phyloP scores from a whole-genome alignment of 169 alveolate species.

The Cryptosporidium sp. region DNA sequence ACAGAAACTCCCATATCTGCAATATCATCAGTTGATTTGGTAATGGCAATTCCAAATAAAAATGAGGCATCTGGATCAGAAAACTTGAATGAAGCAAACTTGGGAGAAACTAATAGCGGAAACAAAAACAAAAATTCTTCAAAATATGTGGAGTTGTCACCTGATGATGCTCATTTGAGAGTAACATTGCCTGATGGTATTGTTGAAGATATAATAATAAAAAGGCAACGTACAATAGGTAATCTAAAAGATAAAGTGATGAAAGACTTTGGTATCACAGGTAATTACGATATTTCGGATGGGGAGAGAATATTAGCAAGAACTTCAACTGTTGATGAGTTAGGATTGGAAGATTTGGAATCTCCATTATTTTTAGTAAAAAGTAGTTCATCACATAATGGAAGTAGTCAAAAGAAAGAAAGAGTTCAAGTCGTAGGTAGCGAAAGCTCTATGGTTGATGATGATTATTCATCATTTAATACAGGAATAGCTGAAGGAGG shows the following conservation, averaged over 20 bases:
- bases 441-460: background rate
- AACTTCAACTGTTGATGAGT: slow-evolving; percentile 27
- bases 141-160: slow-evolving; percentile 33
- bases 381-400: background rate
- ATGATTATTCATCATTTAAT: background rate
- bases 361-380: slow-evolving; percentile 18
- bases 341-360: slow-evolving; percentile 38
- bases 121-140: background rate
- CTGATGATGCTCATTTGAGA: slow-evolving; percentile 61
- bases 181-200: slow-evolving; percentile 68
- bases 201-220: slow-evolving; percentile 29
- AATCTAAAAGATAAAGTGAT: background rate
- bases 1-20: slow-evolving; percentile 15
- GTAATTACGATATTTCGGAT: slow-evolving; percentile 23
- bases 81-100: background rate
- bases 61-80: background rate
- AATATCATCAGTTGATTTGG: slow-evolving; percentile 36
- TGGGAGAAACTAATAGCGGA: background rate
- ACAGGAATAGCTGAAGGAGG: background rate
- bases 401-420: background rate
- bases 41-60: slow-evolving; percentile 38
- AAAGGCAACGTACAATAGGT: slow-evolving; percentile 13
- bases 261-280: slow-evolving; percentile 23
- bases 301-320: slow-evolving; percentile 15
- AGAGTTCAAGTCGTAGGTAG: background rate